These are phyloP conservation scores for Trametes cingulata DNA, from an alignment of 768 basidiomycete species.

Conservation along the genomic window DNA sequence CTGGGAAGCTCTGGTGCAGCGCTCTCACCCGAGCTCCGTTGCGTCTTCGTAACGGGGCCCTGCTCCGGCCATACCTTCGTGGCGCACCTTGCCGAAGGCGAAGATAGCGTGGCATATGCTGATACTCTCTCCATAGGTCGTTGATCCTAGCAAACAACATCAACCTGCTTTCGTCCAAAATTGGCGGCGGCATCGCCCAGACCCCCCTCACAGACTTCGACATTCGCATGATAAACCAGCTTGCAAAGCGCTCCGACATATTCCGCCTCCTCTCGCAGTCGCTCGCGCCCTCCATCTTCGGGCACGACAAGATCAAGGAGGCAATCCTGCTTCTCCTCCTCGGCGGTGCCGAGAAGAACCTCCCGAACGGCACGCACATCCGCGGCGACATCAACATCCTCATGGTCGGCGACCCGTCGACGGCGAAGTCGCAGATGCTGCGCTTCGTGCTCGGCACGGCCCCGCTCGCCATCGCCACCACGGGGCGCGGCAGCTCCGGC, in stretches of 20 bases:
- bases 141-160: slow-evolving; percentile 94
- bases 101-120: no score
- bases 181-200: slow-evolving; percentile 93
- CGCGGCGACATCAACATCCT: slow-evolving; percentile 99
- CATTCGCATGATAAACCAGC: slow-evolving; percentile 94
- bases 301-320: slow-evolving; percentile 93
- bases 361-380: slow-evolving; percentile 96
- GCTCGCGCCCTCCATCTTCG: slow-evolving; percentile 95
- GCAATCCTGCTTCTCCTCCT: slow-evolving; percentile 91
- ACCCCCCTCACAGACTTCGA: slow-evolving; percentile 90
- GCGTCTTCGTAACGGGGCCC: no score
- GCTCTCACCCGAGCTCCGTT: no score
- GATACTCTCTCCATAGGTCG: slow-evolving; percentile 55
- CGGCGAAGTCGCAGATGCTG: slow-evolving; percentile 94
- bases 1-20: no score
- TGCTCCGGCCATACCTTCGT: no score
- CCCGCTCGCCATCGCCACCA: slow-evolving; percentile 96
- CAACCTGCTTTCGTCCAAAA: slow-evolving; percentile 91
- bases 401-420: slow-evolving; percentile 99
- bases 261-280: slow-evolving; percentile 90
- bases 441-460: slow-evolving; percentile 96
- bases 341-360: slow-evolving; percentile 96
- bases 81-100: no score
- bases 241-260: slow-evolving; percentile 84
- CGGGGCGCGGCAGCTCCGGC: slow-evolving; percentile 96